Base-by-base conservation (phyloP, 768 basidiomycete genomes). In the Phaeotremella skinneri region DNA sequence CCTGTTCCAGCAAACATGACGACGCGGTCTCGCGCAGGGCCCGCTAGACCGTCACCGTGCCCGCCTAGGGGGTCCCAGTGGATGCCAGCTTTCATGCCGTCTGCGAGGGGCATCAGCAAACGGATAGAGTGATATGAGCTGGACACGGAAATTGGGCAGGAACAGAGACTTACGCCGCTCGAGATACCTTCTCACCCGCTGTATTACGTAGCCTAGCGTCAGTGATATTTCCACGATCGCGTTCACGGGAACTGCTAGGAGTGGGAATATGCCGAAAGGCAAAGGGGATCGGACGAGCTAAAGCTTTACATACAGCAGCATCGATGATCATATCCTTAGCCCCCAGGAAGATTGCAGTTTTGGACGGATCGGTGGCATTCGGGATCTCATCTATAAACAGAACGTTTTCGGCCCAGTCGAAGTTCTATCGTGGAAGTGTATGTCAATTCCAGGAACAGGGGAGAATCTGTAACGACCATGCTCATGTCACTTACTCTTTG, bases 331-430 rank as follows among this genome's bases (percentile, higher is more conserved):
- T 81, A 65, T 96, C 92, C 61, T 84, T 82, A 1, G 87, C 89
- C n/a, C 90, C 89, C 17, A 96, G 80, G 61, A 93, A 80, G 74
- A 90, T 88, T 50, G 86, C 76, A 0, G 87, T 83, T 69, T 83
- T 85, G 31, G 79, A 64, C 1, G 85, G 82, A 74, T 91, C 85
- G 16, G 81, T 79, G 16, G 86, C 87, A 69, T 90, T 82, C 0
- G 90, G 89, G 47, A 94, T 91, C 67, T 93, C 88, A 76, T 92
- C 89, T 61, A 84, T 89, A 85, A 88, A 97, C 11, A 97, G 80
- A 9, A 89, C 85, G 71, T 96, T 96, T 11, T 88, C 83, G 37
- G 84, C 81, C 91, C 90, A 92, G 69, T 79, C 69, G 48, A 76
- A 76, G 55, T 76, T 60, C 67, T 73, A 37, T 29, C 21, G 32